phyloP scores from a whole-genome alignment of 208 protist species.

The Acanthamoeba castellanii region DNA sequence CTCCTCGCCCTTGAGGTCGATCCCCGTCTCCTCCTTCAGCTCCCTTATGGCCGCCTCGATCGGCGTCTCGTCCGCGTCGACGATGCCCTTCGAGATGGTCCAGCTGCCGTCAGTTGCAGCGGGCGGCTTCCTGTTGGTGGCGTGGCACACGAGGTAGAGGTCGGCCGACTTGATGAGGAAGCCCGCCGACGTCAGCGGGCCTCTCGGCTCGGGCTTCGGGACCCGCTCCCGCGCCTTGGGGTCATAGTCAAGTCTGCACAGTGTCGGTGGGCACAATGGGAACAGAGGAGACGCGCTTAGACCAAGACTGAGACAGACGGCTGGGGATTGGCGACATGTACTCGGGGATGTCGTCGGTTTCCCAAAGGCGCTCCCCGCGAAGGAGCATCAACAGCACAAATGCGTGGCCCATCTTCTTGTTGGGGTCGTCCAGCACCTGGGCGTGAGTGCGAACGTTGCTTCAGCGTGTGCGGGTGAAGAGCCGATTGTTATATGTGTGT shows the following conservation, averaged over 20 bases:
- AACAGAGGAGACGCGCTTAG: not conserved
- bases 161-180: not conserved
- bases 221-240: not conserved
- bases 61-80: not conserved
- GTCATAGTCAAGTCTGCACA: not conserved
- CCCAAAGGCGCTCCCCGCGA: constrained; percentile 44
- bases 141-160: constrained; percentile 26
- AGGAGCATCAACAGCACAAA: constrained; percentile 76
- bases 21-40: not conserved
- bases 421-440: constrained; percentile 66
- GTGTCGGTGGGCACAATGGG: not conserved
- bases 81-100: constrained; percentile 25
- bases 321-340: not conserved
- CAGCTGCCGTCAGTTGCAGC: not conserved
- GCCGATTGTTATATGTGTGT: too few species aligned
- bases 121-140: not conserved
- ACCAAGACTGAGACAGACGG: not conserved
- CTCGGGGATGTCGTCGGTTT: constrained; percentile 23
- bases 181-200: not conserved
- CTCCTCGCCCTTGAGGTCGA: constrained; percentile 6
- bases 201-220: constrained; percentile 7
- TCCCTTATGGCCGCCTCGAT: not conserved
- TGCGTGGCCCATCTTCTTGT: constrained; percentile 73
- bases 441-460: not conserved
- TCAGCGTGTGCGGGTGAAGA: not conserved